A percentile compares a stretch with the other conserved stretches of the same genome.
phyloP scores from a whole-genome alignment of 306 rosid genomes.

The Oemleria cerasiformis region DNA sequence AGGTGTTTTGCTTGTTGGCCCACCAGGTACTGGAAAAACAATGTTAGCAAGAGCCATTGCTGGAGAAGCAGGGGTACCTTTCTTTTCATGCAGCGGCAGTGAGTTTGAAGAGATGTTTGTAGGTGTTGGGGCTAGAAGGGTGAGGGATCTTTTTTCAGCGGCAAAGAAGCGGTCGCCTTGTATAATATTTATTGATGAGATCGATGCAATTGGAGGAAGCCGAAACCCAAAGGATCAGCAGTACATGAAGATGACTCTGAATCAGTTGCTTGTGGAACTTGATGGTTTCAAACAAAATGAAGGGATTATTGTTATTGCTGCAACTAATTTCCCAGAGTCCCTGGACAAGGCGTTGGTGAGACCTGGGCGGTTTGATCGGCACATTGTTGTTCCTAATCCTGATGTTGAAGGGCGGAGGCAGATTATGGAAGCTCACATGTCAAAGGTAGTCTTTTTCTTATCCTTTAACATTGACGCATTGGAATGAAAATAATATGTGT shows the following conservation, averaged over 20 bases:
- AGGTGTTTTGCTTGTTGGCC: constrained; percentile 96
- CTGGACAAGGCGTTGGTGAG: constrained; percentile 90
- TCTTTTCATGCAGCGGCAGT: constrained; percentile 92
- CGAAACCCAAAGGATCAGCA: constrained; percentile 74
- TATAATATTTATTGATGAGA: constrained; percentile 91
- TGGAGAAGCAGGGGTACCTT: constrained; percentile 96
- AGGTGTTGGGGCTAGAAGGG: constrained; percentile 97
- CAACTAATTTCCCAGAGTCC: constrained; percentile 87
- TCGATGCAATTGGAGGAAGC: constrained; percentile 92
- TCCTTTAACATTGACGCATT: neutral
- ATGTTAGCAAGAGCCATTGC: constrained; percentile 98
- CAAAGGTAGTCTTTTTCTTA: constrained; percentile 57
- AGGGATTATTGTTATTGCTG: constrained; percentile 92
- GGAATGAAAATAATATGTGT: too few species aligned
- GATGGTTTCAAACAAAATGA: constrained; percentile 98
- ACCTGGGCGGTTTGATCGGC: constrained; percentile 95
- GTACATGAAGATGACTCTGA: constrained; percentile 81
- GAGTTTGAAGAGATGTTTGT: constrained; percentile 96
- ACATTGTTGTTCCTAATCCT: constrained; percentile 86
- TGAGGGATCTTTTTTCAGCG: constrained; percentile 85
- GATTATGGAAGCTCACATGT: constrained; percentile 83
- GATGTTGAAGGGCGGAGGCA: constrained; percentile 96
- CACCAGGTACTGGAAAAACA: constrained; percentile 95
- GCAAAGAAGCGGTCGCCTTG: constrained; percentile 91
- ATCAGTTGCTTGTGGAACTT: constrained; percentile 90